Percentiles rank a stretch among this genome's conserved stretches.
These are phyloP conservation scores for Jackrogersella minutella DNA, from an alignment of 495 filamentous ascomycete genomes.

Conservation along the genomic window DNA sequence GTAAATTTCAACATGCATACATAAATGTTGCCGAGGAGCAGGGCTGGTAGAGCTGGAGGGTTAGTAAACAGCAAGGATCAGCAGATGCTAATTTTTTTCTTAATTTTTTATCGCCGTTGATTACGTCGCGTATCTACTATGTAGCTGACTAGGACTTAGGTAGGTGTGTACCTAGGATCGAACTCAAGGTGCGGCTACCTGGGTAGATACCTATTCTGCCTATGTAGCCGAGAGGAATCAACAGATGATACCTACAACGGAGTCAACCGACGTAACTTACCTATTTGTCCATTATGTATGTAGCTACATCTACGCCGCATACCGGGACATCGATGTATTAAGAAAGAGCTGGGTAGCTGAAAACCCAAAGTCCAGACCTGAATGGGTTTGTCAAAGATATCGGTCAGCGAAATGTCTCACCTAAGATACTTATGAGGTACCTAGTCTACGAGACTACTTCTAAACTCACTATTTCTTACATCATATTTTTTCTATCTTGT, in stretches of 20 bases:
- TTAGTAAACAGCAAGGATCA: slow-evolving; percentile 20
- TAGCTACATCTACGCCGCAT: slow-evolving; percentile 4
- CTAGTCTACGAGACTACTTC: too few species aligned
- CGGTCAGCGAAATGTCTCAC: slow-evolving; percentile 15
- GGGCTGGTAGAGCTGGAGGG: neutral
- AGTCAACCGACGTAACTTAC: slow-evolving; percentile 18
- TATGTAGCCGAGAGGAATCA: neutral
- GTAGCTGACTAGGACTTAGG: too few species aligned
- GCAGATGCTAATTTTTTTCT: slow-evolving; percentile 6
- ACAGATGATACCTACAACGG: too few species aligned
- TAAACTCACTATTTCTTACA: too few species aligned
- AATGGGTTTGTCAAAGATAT: slow-evolving; percentile 31
- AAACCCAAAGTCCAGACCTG: neutral
- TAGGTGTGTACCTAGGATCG: too few species aligned
- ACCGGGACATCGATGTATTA: neutral
- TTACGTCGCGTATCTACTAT: slow-evolving; percentile 1
- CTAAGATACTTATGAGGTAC: neutral
- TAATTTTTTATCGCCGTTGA: too few species aligned
- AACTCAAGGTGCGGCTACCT: too few species aligned
- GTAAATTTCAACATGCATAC: neutral
- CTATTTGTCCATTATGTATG: too few species aligned
- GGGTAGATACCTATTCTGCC: too few species aligned
- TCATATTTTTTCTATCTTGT: neutral
- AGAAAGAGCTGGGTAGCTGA: neutral
- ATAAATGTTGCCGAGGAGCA: too few species aligned